Evolutionary conservation across 1,284 basidiomycete species (phyloP), one percentile per base, ranked within the genome.

Genomic region (Malassezia pachydermatis): DNA sequence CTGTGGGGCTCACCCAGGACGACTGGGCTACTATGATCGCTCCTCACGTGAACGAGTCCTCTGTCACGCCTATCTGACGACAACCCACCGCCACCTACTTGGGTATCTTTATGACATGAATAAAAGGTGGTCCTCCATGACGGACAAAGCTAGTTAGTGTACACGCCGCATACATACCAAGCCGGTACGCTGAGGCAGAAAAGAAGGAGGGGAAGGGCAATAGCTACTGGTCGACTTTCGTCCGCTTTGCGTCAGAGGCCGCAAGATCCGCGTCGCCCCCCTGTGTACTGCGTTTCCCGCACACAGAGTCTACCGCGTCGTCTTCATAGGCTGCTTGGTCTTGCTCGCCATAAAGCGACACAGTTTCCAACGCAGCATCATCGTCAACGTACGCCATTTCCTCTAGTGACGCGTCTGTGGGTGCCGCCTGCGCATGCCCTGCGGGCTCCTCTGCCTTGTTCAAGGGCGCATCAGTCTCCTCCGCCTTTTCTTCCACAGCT

Each of bases 331-430:
- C 39, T 13, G 39, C 39, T 24, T 41, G 39, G 27, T 41, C 39
- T 10, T 20, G 17, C 8, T 41, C 39, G 39, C 29, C 39, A 19
- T 41, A 41, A 23, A 24, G 9, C 28, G 36, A 13, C 36, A 24
- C 36, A 2, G 2, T 1, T n/a, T 41, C 55, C n/a, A n/a, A 47
- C 37, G 25, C 19, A n/a, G 37, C 39, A 28, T 48, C 24, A 28
- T 48, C 37, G 36, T 41, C 11, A 46, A 37, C 48, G 32, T 51
- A 48, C 38, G 37, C 42, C 8, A 49, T 33, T 24, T 16, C 45
- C 4, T 51, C 16, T 14, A 23, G n/a, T 10, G 43, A 40, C 22
- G 19, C 51, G 19, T 50, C 43, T 6, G 17, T 48, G 20, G 13
- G 32, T 14, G 35, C 46, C 13, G n/a, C n/a, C n/a, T n/a, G n/a